Evolutionary conservation across 2,329 filamentous ascomycete genomes (phyloP).

Genomic region (Fusarium dlaminii): DNA sequence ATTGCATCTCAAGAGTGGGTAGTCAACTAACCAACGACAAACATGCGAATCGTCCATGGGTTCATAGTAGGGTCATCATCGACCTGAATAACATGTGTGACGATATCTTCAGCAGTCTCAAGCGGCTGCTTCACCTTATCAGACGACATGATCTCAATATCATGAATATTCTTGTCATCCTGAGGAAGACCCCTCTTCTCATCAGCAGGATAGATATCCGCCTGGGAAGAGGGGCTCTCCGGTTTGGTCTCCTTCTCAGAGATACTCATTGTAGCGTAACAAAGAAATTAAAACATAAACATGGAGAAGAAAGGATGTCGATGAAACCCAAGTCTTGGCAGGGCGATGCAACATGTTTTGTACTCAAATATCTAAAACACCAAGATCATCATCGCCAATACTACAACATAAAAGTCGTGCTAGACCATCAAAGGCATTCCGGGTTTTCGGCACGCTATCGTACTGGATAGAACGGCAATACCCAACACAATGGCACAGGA

Average conservation of each 20-base stretch:
- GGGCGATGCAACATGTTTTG: background rate
- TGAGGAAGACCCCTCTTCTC: conserved; percentile 6
- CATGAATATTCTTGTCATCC: background rate
- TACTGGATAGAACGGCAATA: conserved; percentile 5
- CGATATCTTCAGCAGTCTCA: conserved; percentile 30
- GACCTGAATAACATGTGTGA: conserved; percentile 40
- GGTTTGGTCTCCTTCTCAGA: background rate
- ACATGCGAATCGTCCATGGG: conserved; percentile 39
- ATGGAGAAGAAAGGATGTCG: background rate
- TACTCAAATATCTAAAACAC: background rate
- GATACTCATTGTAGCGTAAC: background rate
- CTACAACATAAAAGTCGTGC: background rate
- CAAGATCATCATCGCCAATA: background rate
- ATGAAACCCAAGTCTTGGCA: background rate
- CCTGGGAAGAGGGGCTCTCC: background rate
- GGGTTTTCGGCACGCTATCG: conserved; percentile 20
- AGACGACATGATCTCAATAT: conserved; percentile 10
- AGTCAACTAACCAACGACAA: conserved; percentile 27
- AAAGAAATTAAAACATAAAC: background rate
- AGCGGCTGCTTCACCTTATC: background rate
- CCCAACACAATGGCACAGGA: background rate
- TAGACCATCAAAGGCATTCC: background rate
- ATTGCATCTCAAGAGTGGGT: background rate
- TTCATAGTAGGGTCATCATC: conserved; percentile 36
- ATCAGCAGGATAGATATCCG: conserved; percentile 3